phyloP scores from a whole-genome alignment of 148 eudicot species.

The Selenicereus undatus region DNA sequence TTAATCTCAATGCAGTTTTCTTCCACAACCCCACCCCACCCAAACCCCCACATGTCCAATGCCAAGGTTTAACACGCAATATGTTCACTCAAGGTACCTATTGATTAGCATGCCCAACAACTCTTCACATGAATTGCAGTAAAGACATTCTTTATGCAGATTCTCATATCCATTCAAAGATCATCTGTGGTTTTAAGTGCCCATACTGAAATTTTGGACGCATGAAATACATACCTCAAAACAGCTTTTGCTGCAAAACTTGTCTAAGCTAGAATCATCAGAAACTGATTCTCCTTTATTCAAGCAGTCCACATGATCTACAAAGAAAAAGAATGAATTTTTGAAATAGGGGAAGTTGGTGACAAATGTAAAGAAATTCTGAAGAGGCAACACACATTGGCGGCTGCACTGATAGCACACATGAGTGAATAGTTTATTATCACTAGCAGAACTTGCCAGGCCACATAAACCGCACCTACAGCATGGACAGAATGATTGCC shows the following conservation, averaged over 20 bases:
- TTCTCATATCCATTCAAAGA: background rate
- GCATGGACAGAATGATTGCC: conserved; percentile 38
- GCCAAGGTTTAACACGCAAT: background rate
- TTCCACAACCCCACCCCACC: background rate
- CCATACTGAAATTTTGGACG: background rate
- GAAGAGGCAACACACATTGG: conserved; percentile 31
- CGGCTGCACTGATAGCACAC: conserved; percentile 48
- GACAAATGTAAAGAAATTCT: conserved; percentile 3
- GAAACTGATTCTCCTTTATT: conserved; percentile 26
- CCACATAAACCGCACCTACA: conserved; percentile 52
- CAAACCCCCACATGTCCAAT: background rate
- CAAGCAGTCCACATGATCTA: conserved; percentile 43
- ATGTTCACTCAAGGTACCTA: background rate
- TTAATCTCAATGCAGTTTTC: background rate
- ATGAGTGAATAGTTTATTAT: conserved; percentile 26
- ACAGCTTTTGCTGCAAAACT: conserved; percentile 46
- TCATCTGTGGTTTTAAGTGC: background rate
- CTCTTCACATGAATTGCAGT: background rate
- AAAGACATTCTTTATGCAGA: background rate
- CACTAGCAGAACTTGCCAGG: conserved; percentile 21
- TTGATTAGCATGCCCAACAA: background rate
- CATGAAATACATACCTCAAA: conserved; percentile 32
- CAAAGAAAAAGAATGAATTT: conserved; percentile 5
- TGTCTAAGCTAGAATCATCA: conserved; percentile 25
- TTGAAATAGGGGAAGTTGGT: conserved; percentile 3